Evolutionary conservation across 129 eudicot genomes (phyloP).

Genomic region (Arctium lappa): DNA sequence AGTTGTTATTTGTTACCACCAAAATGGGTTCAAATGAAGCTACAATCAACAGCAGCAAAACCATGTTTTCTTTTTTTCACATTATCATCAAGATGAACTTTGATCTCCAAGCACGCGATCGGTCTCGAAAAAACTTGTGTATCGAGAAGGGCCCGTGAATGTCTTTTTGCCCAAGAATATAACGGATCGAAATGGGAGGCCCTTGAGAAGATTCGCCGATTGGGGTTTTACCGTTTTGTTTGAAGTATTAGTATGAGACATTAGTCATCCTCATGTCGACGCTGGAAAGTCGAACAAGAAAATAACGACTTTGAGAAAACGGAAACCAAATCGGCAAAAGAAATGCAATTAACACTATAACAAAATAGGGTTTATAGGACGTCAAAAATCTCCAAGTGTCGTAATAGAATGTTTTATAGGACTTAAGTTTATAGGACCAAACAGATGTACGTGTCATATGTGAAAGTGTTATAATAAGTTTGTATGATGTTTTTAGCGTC

Average conservation of each 20-base stretch:
- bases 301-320: neutral
- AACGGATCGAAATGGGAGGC: neutral
- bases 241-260: neutral
- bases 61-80: constrained; percentile 11
- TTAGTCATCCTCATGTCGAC: neutral
- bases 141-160: neutral
- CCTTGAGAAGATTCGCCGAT: neutral
- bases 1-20: neutral
- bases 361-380: neutral
- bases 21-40: neutral
- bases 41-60: constrained; percentile 9
- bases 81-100: neutral
- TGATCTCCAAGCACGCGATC: neutral
- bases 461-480: too few relatives aligned
- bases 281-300: neutral
- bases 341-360: neutral
- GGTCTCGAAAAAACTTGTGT: neutral
- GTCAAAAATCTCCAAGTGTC: neutral
- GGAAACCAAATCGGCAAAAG: neutral
- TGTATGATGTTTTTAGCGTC: too few relatives aligned
- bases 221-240: neutral
- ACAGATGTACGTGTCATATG: too few relatives aligned
- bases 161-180: neutral
- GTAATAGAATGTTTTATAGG: too few relatives aligned
- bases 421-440: too few relatives aligned